phyloP scores from a whole-genome alignment of 2,329 filamentous ascomycete species.

The Dactylellina haptotyla region DNA sequence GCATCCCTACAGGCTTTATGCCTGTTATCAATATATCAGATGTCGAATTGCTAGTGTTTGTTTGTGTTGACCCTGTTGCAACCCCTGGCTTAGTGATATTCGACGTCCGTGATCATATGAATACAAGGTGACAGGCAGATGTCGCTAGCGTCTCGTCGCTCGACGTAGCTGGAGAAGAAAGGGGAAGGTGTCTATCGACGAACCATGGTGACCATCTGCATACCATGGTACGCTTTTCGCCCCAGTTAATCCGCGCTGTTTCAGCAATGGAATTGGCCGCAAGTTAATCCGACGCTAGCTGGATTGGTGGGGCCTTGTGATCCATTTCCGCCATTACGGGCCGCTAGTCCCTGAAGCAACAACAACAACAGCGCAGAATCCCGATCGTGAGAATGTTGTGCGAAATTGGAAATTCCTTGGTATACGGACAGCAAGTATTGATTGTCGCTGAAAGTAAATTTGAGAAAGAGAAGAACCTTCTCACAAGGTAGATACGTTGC shows the following conservation, averaged over 20 bases:
- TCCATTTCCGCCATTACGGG: constrained; percentile 34
- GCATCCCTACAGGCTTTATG: not conserved
- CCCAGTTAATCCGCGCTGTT: constrained; percentile 12
- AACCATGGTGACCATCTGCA: not conserved
- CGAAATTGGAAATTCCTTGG: too few relatives aligned
- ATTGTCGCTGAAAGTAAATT: too few relatives aligned
- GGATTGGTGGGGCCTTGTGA: constrained; percentile 24
- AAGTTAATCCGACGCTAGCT: constrained; percentile 14
- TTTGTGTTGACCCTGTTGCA: constrained; percentile 13
- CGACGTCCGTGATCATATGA: not conserved
- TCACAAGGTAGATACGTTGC: too few relatives aligned
- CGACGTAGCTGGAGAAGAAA: not conserved
- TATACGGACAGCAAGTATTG: too few relatives aligned
- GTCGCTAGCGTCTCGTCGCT: not conserved
- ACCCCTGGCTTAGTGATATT: not conserved
- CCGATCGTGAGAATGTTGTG: not conserved
- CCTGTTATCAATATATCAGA: too few relatives aligned
- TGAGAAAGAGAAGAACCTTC: too few relatives aligned
- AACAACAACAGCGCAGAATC: not conserved
- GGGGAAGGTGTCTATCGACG: constrained; percentile 5
- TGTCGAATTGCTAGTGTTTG: not conserved
- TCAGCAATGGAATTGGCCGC: not conserved
- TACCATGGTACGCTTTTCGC: constrained; percentile 1
- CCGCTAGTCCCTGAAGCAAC: constrained; percentile 22
- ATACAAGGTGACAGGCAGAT: not conserved